Evolutionary conservation across 495 filamentous ascomycete genomes (phyloP).

Genomic region (Xylaria longipes): DNA sequence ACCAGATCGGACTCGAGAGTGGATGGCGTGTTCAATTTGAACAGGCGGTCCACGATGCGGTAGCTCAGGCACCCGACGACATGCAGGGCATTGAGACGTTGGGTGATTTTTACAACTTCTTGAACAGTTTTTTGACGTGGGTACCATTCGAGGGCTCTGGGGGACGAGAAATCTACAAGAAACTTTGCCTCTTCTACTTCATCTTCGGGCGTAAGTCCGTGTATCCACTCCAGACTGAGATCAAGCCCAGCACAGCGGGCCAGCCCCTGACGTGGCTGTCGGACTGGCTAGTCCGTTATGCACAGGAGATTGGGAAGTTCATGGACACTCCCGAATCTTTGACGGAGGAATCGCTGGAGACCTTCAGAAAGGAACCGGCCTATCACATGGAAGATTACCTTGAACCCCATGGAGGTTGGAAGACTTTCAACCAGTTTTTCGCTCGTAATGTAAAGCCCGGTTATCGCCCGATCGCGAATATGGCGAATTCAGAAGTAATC

Average conservation of each 20-base stretch:
- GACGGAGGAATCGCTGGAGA: slow-evolving; percentile 32
- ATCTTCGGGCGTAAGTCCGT: slow-evolving; percentile 38
- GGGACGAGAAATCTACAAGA: slow-evolving; percentile 37
- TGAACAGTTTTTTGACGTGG: slow-evolving; percentile 38
- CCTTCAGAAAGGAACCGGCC: slow-evolving; percentile 31
- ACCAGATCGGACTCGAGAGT: not conserved
- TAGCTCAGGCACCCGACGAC: not conserved
- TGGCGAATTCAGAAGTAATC: slow-evolving; percentile 41
- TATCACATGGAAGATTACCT: slow-evolving; percentile 35
- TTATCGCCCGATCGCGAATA: slow-evolving; percentile 46
- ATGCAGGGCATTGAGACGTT: not conserved
- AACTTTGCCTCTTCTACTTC: slow-evolving; percentile 43
- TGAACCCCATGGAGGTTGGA: slow-evolving; percentile 36
- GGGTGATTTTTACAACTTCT: not conserved
- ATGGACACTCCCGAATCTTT: slow-evolving; percentile 39
- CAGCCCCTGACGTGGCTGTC: slow-evolving; percentile 37
- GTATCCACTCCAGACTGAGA: slow-evolving; percentile 29
- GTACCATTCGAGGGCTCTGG: slow-evolving; percentile 33
- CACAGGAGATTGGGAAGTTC: slow-evolving; percentile 39
- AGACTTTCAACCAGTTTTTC: slow-evolving; percentile 55
- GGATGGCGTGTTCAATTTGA: not conserved
- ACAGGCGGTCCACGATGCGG: not conserved
- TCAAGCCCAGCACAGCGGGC: slow-evolving; percentile 28
- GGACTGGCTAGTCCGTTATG: slow-evolving; percentile 43
- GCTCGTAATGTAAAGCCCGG: slow-evolving; percentile 47